Evolutionary conservation across 2,329 filamentous ascomycete species (phyloP).

Genomic region (Talaromyces rugulosus): DNA sequence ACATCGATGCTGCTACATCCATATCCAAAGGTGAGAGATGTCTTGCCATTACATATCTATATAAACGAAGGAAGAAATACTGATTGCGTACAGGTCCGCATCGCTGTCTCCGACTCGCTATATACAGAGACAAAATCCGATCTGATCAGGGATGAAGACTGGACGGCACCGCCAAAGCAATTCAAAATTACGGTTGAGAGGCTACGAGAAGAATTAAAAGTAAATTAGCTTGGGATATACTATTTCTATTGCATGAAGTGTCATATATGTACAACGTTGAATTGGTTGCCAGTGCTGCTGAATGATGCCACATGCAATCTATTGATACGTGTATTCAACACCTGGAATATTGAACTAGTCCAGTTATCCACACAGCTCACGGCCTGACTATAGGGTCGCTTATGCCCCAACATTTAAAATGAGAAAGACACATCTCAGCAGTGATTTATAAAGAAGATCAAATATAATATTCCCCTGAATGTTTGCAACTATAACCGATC

Average conservation of each 20-base stretch:
- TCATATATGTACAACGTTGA: not conserved
- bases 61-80: conserved; percentile 4
- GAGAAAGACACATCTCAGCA: not conserved
- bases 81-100: conserved; percentile 27
- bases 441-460: not conserved
- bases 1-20: conserved; percentile 72
- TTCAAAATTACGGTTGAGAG: conserved; percentile 10
- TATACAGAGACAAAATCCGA: conserved; percentile 31
- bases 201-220: conserved; percentile 2
- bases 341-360: no score
- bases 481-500: not conserved
- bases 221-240: not conserved
- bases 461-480: conserved; percentile 1
- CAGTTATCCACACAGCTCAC: no score
- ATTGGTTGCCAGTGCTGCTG: no score
- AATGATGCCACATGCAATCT: no score
- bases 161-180: conserved; percentile 19
- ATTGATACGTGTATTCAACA: no score
- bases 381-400: no score
- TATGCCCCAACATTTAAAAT: not conserved
- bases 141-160: conserved; percentile 30
- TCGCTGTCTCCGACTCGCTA: conserved; percentile 31
- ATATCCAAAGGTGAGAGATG: conserved; percentile 62
- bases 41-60: conserved; percentile 26
- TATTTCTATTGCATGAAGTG: not conserved